Evolutionary conservation across 768 basidiomycete genomes (phyloP).

Genomic region (Pleurotus salmoneostramineus): DNA sequence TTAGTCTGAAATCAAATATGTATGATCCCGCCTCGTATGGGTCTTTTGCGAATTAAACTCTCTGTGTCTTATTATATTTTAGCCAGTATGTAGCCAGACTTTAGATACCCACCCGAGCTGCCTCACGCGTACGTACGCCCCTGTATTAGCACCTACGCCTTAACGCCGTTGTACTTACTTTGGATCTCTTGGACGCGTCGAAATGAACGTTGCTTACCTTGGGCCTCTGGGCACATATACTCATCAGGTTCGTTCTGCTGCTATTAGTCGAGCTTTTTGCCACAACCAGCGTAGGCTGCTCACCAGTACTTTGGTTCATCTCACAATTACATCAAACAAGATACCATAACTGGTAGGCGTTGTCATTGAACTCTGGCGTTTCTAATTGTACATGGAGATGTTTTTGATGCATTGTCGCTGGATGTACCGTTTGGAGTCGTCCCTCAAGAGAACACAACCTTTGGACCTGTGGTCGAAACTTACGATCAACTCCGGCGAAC

Average conservation of each 20-base stretch:
- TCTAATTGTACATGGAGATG: conserved; percentile 36
- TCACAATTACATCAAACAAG: conserved; percentile 37
- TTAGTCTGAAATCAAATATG: conserved; percentile 1
- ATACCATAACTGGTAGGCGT: conserved; percentile 35
- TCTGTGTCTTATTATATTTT: no score
- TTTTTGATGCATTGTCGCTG: conserved; percentile 48
- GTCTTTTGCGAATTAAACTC: neutral
- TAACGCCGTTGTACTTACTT: no score
- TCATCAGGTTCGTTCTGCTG: conserved; percentile 38
- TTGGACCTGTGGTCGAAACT: conserved; percentile 71
- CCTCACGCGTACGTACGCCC: neutral
- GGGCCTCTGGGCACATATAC: conserved; percentile 59
- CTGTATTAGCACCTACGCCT: neutral
- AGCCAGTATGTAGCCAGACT: neutral
- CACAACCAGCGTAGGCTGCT: conserved; percentile 33
- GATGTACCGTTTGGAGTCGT: conserved; percentile 53
- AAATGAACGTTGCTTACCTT: conserved; percentile 35
- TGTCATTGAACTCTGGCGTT: neutral
- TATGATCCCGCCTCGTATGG: conserved; percentile 4
- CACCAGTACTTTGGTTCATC: conserved; percentile 38
- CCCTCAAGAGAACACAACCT: conserved; percentile 78
- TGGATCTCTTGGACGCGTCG: neutral
- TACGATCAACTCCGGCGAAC: conserved; percentile 60
- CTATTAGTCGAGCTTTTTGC: neutral
- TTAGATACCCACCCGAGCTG: neutral